Evolutionary conservation across 2,329 filamentous ascomycete species (phyloP), one percentile per base, ranked within the genome.

Genomic region (Didymella exigua): DNA sequence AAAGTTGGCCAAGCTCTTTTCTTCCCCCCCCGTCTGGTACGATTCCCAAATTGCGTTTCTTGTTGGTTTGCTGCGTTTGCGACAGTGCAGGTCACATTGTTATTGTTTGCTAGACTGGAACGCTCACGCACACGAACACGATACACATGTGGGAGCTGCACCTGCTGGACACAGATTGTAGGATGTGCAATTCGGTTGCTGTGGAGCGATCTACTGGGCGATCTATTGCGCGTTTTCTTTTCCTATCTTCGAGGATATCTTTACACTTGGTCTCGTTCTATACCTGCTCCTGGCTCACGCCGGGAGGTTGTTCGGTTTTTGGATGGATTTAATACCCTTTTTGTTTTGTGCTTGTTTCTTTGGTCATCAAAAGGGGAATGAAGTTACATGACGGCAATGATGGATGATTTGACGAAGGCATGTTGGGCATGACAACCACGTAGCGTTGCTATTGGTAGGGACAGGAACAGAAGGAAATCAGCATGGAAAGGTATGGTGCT

Each of bases 91-190:
- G 68, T 62, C 69, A 74, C 71, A 58, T 65, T 64, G 58, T 63
- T 72, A 63, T 71, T 63, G 60, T 66, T 74, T 73, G 67, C 62
- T 73, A 74, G 70, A 74, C 57, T 63, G 59, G 67, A 65, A 68
- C 64, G 70, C 72, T 75, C 70, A 71, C 71, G 70, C 71, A 71
- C 64, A 64, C 60, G 62, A 62, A 59, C 50, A 44, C 44, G 60
- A 63, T 59, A 59, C 62, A 70, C 66, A 65, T 67, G 63, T 66
- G 63, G 57, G 60, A 60, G 51, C 43, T 50, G 44, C 61, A 63
- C 56, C 29, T 60, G 56, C 56, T 33, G 58, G 54, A 59, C 21
- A 42, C 62, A 64, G 60, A 61, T 44, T 65, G 65, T 65, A 69
- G 56, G 62, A 71, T 77, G 41, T 56, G 62, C 21, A 31, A 41